Percentiles rank a stretch among this genome's conserved stretches.
phyloP scores from a whole-genome alignment of 495 filamentous ascomycete genomes.

The Neurospora cerealis region DNA sequence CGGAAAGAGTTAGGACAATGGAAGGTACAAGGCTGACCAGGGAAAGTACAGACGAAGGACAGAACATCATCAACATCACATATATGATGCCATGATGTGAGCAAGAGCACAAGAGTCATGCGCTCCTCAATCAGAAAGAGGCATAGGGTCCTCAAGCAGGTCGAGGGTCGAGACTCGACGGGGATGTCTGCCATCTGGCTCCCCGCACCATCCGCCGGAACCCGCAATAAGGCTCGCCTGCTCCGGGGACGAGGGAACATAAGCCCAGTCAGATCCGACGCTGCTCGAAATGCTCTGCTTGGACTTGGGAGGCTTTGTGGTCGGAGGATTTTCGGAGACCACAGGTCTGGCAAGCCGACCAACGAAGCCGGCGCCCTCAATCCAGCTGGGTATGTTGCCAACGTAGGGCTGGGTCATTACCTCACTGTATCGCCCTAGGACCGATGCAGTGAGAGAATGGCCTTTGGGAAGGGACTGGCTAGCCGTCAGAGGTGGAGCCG shows the following conservation, averaged over 20 bases:
- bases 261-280: not conserved
- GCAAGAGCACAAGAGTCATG: not conserved
- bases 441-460: not conserved
- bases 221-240: not conserved
- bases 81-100: not conserved
- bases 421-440: not conserved
- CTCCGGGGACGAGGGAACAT: not conserved
- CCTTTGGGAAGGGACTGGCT: not conserved
- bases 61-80: not conserved
- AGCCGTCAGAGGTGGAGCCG: not conserved
- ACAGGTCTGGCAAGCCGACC: not conserved
- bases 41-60: not conserved
- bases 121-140: not conserved
- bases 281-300: not conserved
- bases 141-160: not conserved
- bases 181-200: not conserved
- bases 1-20: not conserved
- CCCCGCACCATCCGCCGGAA: not conserved
- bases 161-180: not conserved
- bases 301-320: not conserved
- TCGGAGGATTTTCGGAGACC: not conserved
- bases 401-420: not conserved
- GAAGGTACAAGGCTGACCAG: not conserved
- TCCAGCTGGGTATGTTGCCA: conserved; percentile 5
- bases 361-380: conserved; percentile 2